Evolutionary conservation across 2,329 filamentous ascomycete species (phyloP), one percentile per base, ranked within the genome.

Genomic region (Fonsecaea monophora): DNA sequence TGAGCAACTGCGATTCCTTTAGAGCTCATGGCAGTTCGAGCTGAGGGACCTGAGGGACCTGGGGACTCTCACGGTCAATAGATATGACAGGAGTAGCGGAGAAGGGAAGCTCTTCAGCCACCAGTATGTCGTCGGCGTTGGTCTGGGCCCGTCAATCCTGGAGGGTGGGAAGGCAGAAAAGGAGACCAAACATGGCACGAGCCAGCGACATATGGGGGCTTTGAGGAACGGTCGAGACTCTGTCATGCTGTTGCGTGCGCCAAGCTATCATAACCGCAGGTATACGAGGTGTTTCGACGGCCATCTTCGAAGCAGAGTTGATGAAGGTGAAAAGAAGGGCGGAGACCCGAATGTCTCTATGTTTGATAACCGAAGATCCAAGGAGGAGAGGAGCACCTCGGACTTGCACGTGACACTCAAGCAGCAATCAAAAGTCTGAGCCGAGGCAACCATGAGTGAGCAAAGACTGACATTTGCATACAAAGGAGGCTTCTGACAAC

Each of bases 81-180:
- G 53, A 30, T 34, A 18, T 35, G 53, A 55, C 53, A 55, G 13
- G n/a, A 37, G 45, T 25, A 50, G 9, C 30, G 53, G 34, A 35
- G 30, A n/a, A 8, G 53, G 25, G 21, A 5, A 37, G 25, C 34
- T 12, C 18, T 60, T 48, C 57, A 50, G 37, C 30, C 53, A 34
- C 53, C 25, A 18, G 53, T 1, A 37, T 10, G 30, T 55, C 53
- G 30, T 55, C 15, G n/a, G n/a, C 13, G 34, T 38, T 54, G 32
- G 34, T 62, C 32, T 62, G n/a, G 42, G 45, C n/a, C 61, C 50
- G 30, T 48, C 53, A 30, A 35, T 37, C 21, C 21, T 21, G 18
- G 21, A 25, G 45, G 18, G n/a, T 25, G 45, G 18, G 45, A 50
- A 50, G 53, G 53, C 34, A 35, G 48, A 53, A 3, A 10, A 18